Percentiles rank a stretch among this genome's conserved stretches.
These are phyloP conservation scores for Bathelium albidoporum DNA, from an alignment of 495 filamentous ascomycete species.

Conservation along the genomic window DNA sequence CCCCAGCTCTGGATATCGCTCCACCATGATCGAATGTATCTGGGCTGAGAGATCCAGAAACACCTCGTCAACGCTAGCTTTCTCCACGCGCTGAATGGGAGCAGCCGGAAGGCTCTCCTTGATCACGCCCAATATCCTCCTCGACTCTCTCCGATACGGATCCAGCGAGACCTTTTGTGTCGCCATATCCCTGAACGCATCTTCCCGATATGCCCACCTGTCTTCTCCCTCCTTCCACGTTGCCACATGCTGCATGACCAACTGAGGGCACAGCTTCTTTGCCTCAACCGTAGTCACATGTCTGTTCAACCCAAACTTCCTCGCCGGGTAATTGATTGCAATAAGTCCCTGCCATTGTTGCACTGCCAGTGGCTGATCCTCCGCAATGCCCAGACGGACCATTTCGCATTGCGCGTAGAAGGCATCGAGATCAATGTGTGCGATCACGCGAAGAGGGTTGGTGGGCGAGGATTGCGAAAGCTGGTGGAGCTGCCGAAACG, in stretches of 20 bases:
- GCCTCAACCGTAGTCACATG: slow-evolving; percentile 70
- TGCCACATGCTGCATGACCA: slow-evolving; percentile 85
- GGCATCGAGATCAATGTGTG: slow-evolving; percentile 91
- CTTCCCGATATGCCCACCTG: slow-evolving; percentile 82
- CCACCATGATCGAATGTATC: slow-evolving; percentile 62
- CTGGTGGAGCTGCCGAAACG: slow-evolving; percentile 69
- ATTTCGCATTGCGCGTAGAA: slow-evolving; percentile 98
- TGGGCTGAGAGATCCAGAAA: slow-evolving; percentile 85
- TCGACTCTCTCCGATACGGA: slow-evolving; percentile 77
- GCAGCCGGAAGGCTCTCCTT: slow-evolving; percentile 56
- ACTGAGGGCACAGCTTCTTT: slow-evolving; percentile 73
- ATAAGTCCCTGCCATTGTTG: slow-evolving; percentile 84
- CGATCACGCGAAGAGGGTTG: slow-evolving; percentile 74
- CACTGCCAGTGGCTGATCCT: slow-evolving; percentile 78
- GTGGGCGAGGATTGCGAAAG: slow-evolving; percentile 59
- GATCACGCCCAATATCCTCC: slow-evolving; percentile 71
- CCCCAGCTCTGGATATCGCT: slow-evolving; percentile 66
- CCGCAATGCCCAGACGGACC: slow-evolving; percentile 64
- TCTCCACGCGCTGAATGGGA: slow-evolving; percentile 66
- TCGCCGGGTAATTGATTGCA: slow-evolving; percentile 89
- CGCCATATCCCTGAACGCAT: slow-evolving; percentile 60
- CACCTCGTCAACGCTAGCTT: slow-evolving; percentile 84
- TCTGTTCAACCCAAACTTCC: slow-evolving; percentile 64
- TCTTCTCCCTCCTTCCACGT: slow-evolving; percentile 89
- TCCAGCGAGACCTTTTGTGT: slow-evolving; percentile 91